These are phyloP conservation scores for Phyllosticta citriasiana DNA, from an alignment of 2,329 filamentous ascomycete genomes.

Conservation along the genomic window DNA sequence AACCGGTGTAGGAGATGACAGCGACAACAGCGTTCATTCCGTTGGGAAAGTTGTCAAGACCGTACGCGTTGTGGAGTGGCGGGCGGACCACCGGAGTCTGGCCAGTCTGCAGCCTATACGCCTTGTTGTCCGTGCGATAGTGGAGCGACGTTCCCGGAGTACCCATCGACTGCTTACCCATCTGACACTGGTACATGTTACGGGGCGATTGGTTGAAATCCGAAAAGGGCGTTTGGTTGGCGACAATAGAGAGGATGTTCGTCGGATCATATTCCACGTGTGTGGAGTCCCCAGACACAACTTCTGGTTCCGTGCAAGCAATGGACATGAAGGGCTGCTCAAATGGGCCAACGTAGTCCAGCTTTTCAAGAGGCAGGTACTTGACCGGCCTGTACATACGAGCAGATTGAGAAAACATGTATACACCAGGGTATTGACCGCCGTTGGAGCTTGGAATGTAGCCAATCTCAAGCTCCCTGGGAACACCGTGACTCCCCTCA, in stretches of 20 bases:
- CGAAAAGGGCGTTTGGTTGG: conserved; percentile 98
- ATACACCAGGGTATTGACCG: conserved; percentile 93
- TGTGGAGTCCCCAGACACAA: conserved; percentile 78
- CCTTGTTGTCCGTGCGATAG: conserved; percentile 93
- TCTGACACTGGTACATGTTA: conserved; percentile 99
- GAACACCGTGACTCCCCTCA: conserved; percentile 69
- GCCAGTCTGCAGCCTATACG: conserved; percentile 87
- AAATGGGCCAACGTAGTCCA: conserved; percentile 83
- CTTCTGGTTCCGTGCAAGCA: conserved; percentile 78
- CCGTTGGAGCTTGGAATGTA: conserved; percentile 79
- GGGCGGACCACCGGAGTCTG: conserved; percentile 90
- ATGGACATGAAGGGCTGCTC: conserved; percentile 99
- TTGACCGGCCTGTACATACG: conserved; percentile 88
- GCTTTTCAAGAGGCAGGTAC: conserved; percentile 75
- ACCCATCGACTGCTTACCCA: conserved; percentile 99
- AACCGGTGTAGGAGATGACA: conserved; percentile 96
- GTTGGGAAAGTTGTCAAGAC: conserved; percentile 96
- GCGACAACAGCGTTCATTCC: conserved; percentile 92
- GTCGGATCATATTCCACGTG: conserved; percentile 93
- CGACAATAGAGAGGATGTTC: conserved; percentile 93
- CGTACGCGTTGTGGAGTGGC: conserved; percentile 90
- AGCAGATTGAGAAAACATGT: conserved; percentile 78
- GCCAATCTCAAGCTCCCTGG: conserved; percentile 79
- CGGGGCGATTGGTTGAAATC: conserved; percentile 97
- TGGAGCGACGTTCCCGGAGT: conserved; percentile 77